These are phyloP conservation scores for Myriangium duriaei DNA, from an alignment of 2,329 filamentous ascomycete species.

Conservation along the genomic window DNA sequence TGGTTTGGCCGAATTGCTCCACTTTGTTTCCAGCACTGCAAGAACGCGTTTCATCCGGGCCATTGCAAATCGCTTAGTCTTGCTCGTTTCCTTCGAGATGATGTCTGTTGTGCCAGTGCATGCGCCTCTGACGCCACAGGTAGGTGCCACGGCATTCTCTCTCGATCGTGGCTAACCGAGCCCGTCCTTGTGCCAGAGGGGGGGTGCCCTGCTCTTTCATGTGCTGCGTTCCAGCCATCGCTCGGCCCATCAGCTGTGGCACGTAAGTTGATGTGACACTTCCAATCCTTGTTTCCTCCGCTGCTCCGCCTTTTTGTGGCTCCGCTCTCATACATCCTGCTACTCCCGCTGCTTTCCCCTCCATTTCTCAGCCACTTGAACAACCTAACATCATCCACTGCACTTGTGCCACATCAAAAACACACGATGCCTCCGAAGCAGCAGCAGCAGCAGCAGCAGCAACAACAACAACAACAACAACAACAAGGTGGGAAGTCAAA, in stretches of 20 bases:
- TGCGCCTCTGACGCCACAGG: conserved; percentile 10
- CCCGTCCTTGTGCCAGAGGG: conserved; percentile 1
- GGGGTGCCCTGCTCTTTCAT: not conserved
- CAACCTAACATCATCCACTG: not conserved
- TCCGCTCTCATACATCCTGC: not conserved
- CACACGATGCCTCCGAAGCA: not conserved
- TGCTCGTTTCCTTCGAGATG: no score
- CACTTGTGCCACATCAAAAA: no score
- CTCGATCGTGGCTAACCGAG: conserved; percentile 8
- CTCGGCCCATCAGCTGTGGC: no score
- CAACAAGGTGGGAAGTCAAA: conserved; percentile 5
- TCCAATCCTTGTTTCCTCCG: not conserved
- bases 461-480: not conserved
- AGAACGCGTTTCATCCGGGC: no score
- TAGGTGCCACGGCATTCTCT: conserved; percentile 1
- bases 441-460: conserved; percentile 6
- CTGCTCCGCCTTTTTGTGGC: not conserved
- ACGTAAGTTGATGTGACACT: no score
- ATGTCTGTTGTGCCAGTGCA: no score
- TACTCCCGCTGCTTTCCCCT: no score
- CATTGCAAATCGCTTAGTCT: no score
- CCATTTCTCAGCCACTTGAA: no score
- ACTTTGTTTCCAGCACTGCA: no score
- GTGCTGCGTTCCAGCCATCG: not conserved
- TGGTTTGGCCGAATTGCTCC: no score